phyloP scores from a whole-genome alignment of 1,139 yeast species.

The Sugiyamaella novakii region DNA sequence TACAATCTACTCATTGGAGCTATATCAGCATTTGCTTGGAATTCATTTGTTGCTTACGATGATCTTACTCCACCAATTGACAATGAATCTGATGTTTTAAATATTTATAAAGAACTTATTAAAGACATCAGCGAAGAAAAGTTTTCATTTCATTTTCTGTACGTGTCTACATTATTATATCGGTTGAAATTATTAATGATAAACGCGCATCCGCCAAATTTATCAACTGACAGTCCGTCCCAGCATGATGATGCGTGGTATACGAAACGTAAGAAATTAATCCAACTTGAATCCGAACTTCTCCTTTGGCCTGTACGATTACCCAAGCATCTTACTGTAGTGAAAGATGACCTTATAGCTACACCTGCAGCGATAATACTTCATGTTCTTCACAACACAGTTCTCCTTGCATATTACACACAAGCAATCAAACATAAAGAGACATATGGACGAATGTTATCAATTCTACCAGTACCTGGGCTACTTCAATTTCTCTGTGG shows the following conservation, averaged over 20 bases:
- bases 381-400: constrained; percentile 31
- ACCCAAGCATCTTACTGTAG: constrained; percentile 30
- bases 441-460: constrained; percentile 27
- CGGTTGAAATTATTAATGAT: constrained; percentile 15
- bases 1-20: constrained; percentile 21
- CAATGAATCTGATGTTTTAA: constrained; percentile 7
- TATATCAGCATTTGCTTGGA: constrained; percentile 27
- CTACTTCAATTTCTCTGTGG: constrained; percentile 31
- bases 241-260: constrained; percentile 16
- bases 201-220: no score
- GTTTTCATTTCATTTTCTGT: constrained; percentile 27
- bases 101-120: constrained; percentile 16
- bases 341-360: constrained; percentile 31
- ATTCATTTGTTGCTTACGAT: constrained; percentile 21
- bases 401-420: constrained; percentile 26
- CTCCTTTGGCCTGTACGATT: constrained; percentile 31
- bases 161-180: constrained; percentile 24
- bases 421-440: constrained; percentile 25
- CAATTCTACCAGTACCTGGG: constrained; percentile 32
- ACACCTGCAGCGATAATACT: constrained; percentile 30
- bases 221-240: no score
- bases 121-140: constrained; percentile 23
- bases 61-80: not conserved
- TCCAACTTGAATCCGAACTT: constrained; percentile 30
- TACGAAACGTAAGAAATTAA: constrained; percentile 8